A percentile compares a stretch with the other conserved stretches of the same genome.
Evolutionary conservation across 352 stramenopile genomes (phyloP).

Genomic region (Globisporangium takayamanum): DNA sequence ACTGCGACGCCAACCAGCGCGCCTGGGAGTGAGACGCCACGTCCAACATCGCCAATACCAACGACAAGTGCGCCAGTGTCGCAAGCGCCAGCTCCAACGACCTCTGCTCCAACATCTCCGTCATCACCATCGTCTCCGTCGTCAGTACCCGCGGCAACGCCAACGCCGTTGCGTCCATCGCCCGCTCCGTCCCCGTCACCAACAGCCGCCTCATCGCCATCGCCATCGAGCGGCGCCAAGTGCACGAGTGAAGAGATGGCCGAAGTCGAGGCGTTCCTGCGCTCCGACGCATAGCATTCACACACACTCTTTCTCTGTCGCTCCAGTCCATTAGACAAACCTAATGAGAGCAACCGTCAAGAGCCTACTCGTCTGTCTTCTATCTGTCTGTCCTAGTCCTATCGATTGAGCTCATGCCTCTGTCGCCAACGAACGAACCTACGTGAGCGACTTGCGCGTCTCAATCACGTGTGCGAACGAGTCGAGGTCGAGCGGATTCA

Average conservation of each 20-base stretch:
- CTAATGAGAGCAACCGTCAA: neutral
- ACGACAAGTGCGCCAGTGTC: too few species aligned
- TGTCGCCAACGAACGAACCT: neutral
- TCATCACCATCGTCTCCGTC: too few species aligned
- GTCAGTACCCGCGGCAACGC: neutral
- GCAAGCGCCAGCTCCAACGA: too few species aligned
- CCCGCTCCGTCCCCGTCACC: neutral
- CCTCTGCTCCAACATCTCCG: too few species aligned
- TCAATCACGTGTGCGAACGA: slow-evolving; percentile 27
- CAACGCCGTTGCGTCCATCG: neutral
- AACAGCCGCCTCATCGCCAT: neutral
- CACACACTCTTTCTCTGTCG: neutral
- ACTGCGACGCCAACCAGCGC: neutral
- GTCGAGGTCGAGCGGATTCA: slow-evolving; percentile 20
- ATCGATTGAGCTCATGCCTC: neutral
- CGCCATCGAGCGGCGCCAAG: slow-evolving; percentile 7
- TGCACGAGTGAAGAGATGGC: slow-evolving; percentile 16
- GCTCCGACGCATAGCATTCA: slow-evolving; percentile 3
- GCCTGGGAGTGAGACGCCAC: neutral
- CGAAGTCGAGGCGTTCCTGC: slow-evolving; percentile 14
- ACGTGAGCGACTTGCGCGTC: slow-evolving; percentile 24
- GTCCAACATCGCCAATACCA: neutral
- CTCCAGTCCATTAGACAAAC: neutral
- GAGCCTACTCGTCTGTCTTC: too few species aligned
- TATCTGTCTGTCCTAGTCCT: neutral